Evolutionary conservation across 73 alveolate genomes (phyloP).

Genomic region (Blepharisma japonicum): DNA sequence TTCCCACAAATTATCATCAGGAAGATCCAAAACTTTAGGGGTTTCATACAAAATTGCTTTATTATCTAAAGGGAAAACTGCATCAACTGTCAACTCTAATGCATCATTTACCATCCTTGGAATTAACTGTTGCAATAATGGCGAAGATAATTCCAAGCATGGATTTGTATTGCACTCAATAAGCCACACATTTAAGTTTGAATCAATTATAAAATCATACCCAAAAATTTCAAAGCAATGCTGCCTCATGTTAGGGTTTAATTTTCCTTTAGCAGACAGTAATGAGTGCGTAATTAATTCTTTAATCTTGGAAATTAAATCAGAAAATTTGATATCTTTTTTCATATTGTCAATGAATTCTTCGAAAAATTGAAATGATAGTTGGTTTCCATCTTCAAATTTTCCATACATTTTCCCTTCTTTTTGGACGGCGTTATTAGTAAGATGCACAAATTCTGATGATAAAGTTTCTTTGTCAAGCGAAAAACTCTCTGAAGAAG

Average conservation of each 20-base stretch:
- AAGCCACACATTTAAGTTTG: constrained; percentile 80
- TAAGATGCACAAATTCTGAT: constrained; percentile 71
- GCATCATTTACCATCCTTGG: constrained; percentile 77
- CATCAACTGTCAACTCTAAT: constrained; percentile 41
- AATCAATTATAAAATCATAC: constrained; percentile 89
- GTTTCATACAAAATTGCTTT: not conserved
- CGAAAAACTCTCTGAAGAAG: constrained; percentile 58
- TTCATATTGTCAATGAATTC: constrained; percentile 36
- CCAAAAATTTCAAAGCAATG: constrained; percentile 93
- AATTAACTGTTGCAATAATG: constrained; percentile 64
- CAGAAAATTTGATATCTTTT: constrained; percentile 28
- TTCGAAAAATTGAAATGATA: constrained; percentile 62
- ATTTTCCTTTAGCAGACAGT: constrained; percentile 37
- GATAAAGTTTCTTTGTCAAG: constrained; percentile 42
- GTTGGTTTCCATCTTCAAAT: constrained; percentile 80
- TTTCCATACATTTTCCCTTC: constrained; percentile 63
- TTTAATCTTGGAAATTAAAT: constrained; percentile 12
- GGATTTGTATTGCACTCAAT: constrained; percentile 95
- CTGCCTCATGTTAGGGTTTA: constrained; percentile 66
- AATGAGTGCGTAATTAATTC: constrained; percentile 11
- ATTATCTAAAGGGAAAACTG: constrained; percentile 12
- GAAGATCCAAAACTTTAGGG: not conserved
- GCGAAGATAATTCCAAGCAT: constrained; percentile 81
- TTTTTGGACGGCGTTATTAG: constrained; percentile 80
- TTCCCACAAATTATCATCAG: not conserved